A percentile compares a stretch with the other conserved stretches of the same genome.
These are phyloP conservation scores for Pseudoscleropodium purum DNA, from an alignment of 225 moss, liverwort and hornwort genomes.

Conservation along the genomic window DNA sequence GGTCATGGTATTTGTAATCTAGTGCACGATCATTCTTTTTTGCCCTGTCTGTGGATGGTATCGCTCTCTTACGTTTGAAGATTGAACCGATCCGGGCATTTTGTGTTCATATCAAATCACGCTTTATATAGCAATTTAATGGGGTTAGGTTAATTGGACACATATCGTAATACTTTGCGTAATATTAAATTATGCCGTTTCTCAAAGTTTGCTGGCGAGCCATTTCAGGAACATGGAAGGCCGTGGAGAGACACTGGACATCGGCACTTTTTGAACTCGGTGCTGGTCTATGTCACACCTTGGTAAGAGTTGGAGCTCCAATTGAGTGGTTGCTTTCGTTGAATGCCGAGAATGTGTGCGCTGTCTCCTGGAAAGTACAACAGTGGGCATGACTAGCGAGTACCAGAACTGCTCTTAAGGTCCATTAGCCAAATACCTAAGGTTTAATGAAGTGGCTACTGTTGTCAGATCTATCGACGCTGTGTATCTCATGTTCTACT, in stretches of 20 bases:
- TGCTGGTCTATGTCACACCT: conserved; percentile 50
- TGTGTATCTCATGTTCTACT: not conserved
- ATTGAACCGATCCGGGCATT: not conserved
- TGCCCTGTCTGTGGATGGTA: not conserved
- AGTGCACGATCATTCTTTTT: not conserved
- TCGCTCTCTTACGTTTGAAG: not conserved
- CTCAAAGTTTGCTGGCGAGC: not conserved
- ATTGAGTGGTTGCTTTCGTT: not conserved
- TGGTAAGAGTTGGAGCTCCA: conserved; percentile 19
- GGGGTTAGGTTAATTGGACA: not conserved
- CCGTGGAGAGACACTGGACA: conserved; percentile 23
- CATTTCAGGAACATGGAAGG: conserved; percentile 30
- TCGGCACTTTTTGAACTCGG: conserved; percentile 38
- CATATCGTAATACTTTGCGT: not conserved
- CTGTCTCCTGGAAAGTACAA: not conserved
- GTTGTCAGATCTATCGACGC: not conserved
- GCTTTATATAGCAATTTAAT: not conserved
- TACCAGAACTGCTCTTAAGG: not conserved
- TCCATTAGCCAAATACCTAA: not conserved
- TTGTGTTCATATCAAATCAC: not conserved
- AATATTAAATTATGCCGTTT: not conserved
- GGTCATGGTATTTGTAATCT: not conserved
- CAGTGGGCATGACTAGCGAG: not conserved
- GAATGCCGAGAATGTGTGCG: not conserved
- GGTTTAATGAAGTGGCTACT: not conserved